Conservation (phyloP, 2,329 filamentous ascomycete genomes). For the Xylaria digitata region DNA sequence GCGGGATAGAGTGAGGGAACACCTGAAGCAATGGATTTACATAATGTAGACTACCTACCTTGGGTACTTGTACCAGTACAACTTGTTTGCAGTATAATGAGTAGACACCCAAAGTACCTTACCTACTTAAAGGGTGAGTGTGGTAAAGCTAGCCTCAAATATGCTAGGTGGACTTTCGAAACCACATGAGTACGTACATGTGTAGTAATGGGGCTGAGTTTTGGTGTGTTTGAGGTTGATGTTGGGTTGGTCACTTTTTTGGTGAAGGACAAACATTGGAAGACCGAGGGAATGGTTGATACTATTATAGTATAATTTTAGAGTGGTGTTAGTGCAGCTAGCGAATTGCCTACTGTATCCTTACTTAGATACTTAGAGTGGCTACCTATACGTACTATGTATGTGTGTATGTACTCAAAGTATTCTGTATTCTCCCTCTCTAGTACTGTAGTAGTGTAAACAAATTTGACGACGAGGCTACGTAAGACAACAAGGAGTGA, state of each 20-base stretch:
- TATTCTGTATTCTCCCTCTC: too few species aligned
- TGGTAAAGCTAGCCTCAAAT: constrained; percentile 1
- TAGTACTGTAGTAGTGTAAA: too few species aligned
- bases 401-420: too few species aligned
- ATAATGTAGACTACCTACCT: too few species aligned
- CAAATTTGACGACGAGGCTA: too few species aligned
- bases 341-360: too few species aligned
- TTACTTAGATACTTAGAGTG: too few species aligned
- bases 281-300: background rate
- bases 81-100: background rate
- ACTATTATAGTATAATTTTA: background rate
- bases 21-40: too few species aligned
- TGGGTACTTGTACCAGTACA: too few species aligned
- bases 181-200: background rate
- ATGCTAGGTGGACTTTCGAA: constrained; percentile 9
- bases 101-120: background rate
- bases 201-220: constrained; percentile 1
- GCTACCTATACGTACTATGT: too few species aligned
- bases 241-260: background rate
- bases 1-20: too few species aligned
- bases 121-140: background rate
- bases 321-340: background rate
- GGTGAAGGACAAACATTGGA: background rate
- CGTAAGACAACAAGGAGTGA: too few species aligned
- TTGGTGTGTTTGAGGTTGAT: background rate